Percentiles rank a stretch among this genome's conserved stretches.
Conservation (phyloP, 495 filamentous ascomycete species). For the Talaromyces stipitatus region DNA sequence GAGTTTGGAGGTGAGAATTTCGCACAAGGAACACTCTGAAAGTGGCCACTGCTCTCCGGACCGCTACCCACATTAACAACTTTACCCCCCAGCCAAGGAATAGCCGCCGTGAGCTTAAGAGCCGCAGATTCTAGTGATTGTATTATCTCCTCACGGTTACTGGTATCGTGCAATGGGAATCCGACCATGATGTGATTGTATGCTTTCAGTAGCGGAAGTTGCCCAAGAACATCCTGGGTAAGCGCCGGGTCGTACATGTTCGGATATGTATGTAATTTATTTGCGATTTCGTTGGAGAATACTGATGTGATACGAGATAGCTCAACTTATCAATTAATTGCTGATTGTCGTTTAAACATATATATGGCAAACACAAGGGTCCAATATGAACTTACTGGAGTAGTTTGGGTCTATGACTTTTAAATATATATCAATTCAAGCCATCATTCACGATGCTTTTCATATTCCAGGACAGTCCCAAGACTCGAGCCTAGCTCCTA, state of each 20-base stretch:
- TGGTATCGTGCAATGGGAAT: conserved; percentile 15
- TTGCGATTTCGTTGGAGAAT: not conserved
- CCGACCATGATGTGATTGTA: conserved; percentile 27
- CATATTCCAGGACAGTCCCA: too few relatives aligned
- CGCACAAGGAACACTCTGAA: not conserved
- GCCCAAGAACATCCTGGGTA: conserved; percentile 23
- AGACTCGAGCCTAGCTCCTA: too few relatives aligned
- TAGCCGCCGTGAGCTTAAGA: conserved; percentile 12
- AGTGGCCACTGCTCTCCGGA: conserved; percentile 19
- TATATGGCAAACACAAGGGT: too few relatives aligned
- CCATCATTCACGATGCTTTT: too few relatives aligned
- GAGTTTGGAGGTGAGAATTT: not conserved
- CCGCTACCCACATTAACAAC: conserved; percentile 19
- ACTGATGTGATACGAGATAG: not conserved
- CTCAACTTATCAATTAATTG: too few relatives aligned
- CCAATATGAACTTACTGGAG: too few relatives aligned
- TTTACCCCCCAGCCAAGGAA: conserved; percentile 26
- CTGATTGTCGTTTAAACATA: too few relatives aligned
- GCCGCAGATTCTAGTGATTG: conserved; percentile 16
- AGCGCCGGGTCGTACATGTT: not conserved
- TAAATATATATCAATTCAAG: too few relatives aligned
- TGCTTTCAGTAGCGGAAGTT: conserved; percentile 32
- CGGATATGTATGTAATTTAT: not conserved
- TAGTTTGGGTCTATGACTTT: too few relatives aligned
- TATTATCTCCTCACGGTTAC: conserved; percentile 9